Conservation (phyloP, 768 basidiomycete species). For the Sarcodon aspratus region DNA sequence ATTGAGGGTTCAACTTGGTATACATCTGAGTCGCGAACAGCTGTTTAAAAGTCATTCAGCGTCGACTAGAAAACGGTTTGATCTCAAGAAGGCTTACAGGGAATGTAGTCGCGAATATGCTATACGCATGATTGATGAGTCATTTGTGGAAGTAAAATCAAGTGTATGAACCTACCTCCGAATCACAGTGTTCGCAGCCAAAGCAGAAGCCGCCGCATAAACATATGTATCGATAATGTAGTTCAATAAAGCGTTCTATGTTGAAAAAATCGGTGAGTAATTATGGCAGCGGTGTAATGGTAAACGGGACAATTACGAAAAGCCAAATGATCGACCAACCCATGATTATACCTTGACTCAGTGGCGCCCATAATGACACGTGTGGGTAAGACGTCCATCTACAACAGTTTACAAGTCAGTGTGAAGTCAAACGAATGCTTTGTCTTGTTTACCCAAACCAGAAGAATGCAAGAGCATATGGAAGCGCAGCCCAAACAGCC, state of each 20-base stretch:
- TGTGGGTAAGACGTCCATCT: constrained; percentile 45
- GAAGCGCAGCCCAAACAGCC: constrained; percentile 38
- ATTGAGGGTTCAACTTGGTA: constrained; percentile 33
- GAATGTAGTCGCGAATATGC: constrained; percentile 18
- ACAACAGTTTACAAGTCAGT: not conserved
- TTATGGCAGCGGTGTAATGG: not conserved
- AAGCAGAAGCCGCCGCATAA: constrained; percentile 43
- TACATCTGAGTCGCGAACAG: constrained; percentile 47
- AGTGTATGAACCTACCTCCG: constrained; percentile 28
- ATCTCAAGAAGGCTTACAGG: constrained; percentile 12
- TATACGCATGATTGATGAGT: not conserved
- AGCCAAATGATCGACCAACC: constrained; percentile 45
- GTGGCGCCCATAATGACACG: constrained; percentile 43
- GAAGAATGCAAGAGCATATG: constrained; percentile 47
- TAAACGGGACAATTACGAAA: constrained; percentile 17
- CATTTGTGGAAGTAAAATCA: constrained; percentile 13
- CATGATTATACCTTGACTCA: constrained; percentile 35
- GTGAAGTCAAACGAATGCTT: not conserved
- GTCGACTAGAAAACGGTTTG: not conserved
- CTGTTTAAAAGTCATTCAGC: constrained; percentile 3
- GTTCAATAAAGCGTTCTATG: constrained; percentile 40
- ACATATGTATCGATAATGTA: constrained; percentile 59
- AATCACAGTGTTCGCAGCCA: constrained; percentile 43
- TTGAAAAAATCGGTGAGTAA: not conserved
- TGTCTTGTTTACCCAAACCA: constrained; percentile 45